A percentile compares a stretch with the other conserved stretches of the same genome.
Evolutionary conservation across 768 basidiomycete species (phyloP).

Genomic region (Leucosporidium creatinivorum): DNA sequence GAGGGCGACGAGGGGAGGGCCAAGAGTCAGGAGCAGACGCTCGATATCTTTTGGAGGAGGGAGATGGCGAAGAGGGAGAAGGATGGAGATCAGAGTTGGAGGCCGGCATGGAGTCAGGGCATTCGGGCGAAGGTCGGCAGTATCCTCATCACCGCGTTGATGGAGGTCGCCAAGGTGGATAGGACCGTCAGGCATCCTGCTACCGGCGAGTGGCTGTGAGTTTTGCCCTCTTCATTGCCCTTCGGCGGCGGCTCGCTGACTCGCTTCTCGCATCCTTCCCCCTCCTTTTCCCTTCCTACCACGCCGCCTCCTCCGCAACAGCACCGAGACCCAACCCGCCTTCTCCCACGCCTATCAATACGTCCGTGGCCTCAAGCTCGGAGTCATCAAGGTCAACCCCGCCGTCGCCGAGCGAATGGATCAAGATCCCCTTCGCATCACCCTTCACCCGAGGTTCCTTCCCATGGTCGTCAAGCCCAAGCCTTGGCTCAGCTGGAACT

Average conservation of each 20-base stretch:
- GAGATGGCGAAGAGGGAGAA: constrained; percentile 48
- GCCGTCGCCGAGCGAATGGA: constrained; percentile 69
- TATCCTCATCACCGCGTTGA: constrained; percentile 70
- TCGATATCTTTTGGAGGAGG: constrained; percentile 27
- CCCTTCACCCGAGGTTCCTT: constrained; percentile 83
- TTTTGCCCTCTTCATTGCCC: neutral
- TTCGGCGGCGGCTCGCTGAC: constrained; percentile 3
- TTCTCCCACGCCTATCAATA: constrained; percentile 91
- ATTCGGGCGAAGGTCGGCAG: constrained; percentile 71
- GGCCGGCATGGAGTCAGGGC: constrained; percentile 66
- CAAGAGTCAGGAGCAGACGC: constrained; percentile 50
- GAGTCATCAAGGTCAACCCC: constrained; percentile 78
- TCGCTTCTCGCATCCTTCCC: neutral
- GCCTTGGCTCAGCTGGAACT: constrained; percentile 68
- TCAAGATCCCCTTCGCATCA: constrained; percentile 59
- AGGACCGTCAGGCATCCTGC: constrained; percentile 45
- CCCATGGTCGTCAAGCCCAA: constrained; percentile 91
- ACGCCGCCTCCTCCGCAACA: neutral
- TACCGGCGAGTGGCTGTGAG: constrained; percentile 53
- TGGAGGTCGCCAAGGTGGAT: constrained; percentile 72
- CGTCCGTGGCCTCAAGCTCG: constrained; percentile 85
- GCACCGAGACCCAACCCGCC: constrained; percentile 70
- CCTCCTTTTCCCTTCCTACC: neutral
- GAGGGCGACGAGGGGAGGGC: constrained; percentile 49
- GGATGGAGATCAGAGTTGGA: constrained; percentile 63